phyloP scores from a whole-genome alignment of 1,284 basidiomycete species.

The Apiotrichum sp. region DNA sequence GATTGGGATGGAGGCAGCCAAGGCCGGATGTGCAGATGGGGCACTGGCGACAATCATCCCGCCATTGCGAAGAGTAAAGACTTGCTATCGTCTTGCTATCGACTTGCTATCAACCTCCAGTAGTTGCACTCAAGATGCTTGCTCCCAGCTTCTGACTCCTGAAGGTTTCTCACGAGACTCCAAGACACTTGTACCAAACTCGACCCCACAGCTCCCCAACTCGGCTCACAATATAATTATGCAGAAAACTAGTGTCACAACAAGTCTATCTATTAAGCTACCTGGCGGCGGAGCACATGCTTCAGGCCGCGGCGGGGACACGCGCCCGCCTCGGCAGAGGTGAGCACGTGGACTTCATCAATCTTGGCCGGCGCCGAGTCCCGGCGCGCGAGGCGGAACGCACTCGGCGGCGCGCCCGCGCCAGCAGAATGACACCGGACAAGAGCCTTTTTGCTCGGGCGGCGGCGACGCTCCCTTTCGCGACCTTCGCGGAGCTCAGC shows the following conservation, averaged over 20 bases:
- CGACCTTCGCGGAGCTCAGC: not conserved
- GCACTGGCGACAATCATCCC: too few relatives aligned
- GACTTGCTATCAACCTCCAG: too few relatives aligned
- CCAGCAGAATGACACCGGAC: not conserved
- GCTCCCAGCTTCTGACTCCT: too few relatives aligned
- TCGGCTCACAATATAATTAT: constrained; percentile 1
- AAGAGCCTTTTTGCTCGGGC: not conserved
- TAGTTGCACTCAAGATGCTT: too few relatives aligned
- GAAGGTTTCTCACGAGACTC: too few relatives aligned
- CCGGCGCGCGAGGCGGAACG: constrained; percentile 7
- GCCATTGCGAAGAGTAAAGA: too few relatives aligned
- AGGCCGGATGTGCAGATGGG: too few relatives aligned
- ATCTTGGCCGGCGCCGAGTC: constrained; percentile 13
- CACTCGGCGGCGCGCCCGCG: not conserved
- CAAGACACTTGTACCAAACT: too few relatives aligned
- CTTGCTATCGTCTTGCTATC: too few relatives aligned
- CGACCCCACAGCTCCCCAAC: too few relatives aligned
- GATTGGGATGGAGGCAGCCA: too few relatives aligned
- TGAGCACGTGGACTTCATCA: constrained; percentile 15
- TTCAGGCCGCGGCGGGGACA: constrained; percentile 2
- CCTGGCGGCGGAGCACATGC: not conserved
- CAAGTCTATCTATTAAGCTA: not conserved
- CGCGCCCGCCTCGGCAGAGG: not conserved
- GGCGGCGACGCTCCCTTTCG: not conserved
- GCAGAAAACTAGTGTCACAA: not conserved